A percentile compares a stretch with the other conserved stretches of the same genome.
phyloP scores from a whole-genome alignment of 805 yeast species.

The Sugiyamaella chiloensis region DNA sequence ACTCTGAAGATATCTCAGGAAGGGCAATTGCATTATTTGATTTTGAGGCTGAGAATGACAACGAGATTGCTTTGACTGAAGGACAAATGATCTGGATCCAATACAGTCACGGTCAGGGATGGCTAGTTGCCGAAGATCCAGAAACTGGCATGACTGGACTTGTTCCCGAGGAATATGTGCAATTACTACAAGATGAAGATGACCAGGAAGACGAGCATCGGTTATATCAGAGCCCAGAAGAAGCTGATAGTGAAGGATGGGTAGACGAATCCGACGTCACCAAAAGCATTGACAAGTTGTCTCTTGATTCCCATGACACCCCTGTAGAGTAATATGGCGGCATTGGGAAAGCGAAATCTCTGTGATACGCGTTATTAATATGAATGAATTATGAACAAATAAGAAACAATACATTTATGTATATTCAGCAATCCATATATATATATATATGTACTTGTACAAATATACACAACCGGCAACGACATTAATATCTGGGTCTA shows the following conservation, averaged over 20 bases:
- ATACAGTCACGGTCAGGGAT: slow-evolving; percentile 95
- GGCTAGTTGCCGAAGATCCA: slow-evolving; percentile 90
- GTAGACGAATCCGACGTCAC: slow-evolving; percentile 9
- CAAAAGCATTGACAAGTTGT: neutral
- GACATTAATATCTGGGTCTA: too few relatives aligned
- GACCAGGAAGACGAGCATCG: slow-evolving; percentile 16
- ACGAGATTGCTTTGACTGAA: slow-evolving; percentile 72
- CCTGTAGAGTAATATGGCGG: neutral
- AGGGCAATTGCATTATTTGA: slow-evolving; percentile 86
- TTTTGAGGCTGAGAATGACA: slow-evolving; percentile 89
- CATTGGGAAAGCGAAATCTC: too few relatives aligned
- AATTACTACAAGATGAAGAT: slow-evolving; percentile 27
- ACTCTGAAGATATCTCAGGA: slow-evolving; percentile 36
- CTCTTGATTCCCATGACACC: neutral
- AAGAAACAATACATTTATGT: too few relatives aligned
- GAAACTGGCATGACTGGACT: slow-evolving; percentile 78
- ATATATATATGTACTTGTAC: too few relatives aligned
- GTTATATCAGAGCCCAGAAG: slow-evolving; percentile 21
- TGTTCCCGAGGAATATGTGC: slow-evolving; percentile 93
- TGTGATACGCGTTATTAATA: too few relatives aligned
- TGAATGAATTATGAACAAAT: too few relatives aligned
- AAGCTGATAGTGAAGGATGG: slow-evolving; percentile 30
- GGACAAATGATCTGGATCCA: slow-evolving; percentile 84
- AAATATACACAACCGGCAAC: too few relatives aligned
- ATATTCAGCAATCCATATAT: too few relatives aligned